phyloP scores from a whole-genome alignment of 2,329 filamentous ascomycete genomes.

The Thelonectria rubi region DNA sequence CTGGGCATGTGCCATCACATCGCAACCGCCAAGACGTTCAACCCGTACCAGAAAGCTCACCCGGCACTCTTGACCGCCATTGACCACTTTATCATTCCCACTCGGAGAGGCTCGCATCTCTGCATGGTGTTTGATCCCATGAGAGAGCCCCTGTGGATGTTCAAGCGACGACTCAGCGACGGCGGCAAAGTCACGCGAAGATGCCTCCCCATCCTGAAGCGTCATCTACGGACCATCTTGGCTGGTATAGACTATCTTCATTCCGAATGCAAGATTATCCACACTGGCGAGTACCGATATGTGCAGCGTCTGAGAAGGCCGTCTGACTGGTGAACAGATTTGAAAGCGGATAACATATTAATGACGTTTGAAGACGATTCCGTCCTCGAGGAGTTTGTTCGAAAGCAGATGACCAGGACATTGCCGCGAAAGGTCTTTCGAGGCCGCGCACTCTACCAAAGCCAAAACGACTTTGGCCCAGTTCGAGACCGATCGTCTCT shows the following conservation, averaged over 20 bases:
- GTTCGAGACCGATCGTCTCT: conserved; percentile 11
- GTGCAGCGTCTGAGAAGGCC: background rate
- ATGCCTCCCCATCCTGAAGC: conserved; percentile 45
- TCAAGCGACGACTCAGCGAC: conserved; percentile 48
- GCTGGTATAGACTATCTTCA: conserved; percentile 54
- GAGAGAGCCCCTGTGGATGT: conserved; percentile 51
- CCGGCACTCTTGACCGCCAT: conserved; percentile 44
- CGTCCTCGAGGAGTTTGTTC: conserved; percentile 32
- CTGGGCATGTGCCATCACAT: conserved; percentile 28
- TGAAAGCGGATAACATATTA: conserved; percentile 40
- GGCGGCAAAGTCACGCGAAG: conserved; percentile 28
- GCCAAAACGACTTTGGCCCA: conserved; percentile 32
- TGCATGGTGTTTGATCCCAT: conserved; percentile 51
- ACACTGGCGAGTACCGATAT: conserved; percentile 49
- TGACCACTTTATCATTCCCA: conserved; percentile 43
- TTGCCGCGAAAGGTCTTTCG: conserved; percentile 25
- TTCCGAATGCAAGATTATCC: conserved; percentile 53
- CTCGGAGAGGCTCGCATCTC: conserved; percentile 43
- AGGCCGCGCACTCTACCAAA: conserved; percentile 27
- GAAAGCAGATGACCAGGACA: conserved; percentile 22
- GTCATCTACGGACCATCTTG: conserved; percentile 46
- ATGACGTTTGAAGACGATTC: conserved; percentile 35
- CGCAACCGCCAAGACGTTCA: conserved; percentile 16
- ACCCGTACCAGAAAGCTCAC: conserved; percentile 42
- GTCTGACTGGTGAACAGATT: conserved; percentile 25